phyloP scores from a whole-genome alignment of 2,329 filamentous ascomycete genomes.

The Colletotrichum scovillei region DNA sequence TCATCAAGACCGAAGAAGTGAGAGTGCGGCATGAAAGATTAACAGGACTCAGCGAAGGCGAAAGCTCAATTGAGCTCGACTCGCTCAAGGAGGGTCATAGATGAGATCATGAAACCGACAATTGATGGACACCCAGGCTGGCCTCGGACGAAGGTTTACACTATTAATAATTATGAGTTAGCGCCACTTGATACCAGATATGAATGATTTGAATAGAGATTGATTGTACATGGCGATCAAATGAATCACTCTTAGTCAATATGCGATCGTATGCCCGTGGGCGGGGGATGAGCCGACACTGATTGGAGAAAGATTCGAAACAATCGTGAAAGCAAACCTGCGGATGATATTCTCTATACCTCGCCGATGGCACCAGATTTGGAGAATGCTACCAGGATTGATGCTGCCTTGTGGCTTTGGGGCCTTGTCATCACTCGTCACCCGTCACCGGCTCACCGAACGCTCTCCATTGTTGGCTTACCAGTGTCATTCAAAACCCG shows the following conservation, averaged over 20 bases:
- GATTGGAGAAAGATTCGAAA: too few species aligned
- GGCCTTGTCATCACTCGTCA: too few species aligned
- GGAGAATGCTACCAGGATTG: neutral
- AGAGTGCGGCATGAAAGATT: constrained; percentile 39
- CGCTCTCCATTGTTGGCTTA: too few species aligned
- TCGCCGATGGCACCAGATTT: neutral
- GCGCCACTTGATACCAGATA: neutral
- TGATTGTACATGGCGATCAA: too few species aligned
- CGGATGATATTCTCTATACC: neutral
- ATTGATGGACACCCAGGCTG: neutral
- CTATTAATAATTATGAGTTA: neutral
- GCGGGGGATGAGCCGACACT: too few species aligned
- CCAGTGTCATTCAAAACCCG: too few species aligned
- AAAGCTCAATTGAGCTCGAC: constrained; percentile 37
- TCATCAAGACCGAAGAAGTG: constrained; percentile 46
- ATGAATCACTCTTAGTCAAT: too few species aligned
- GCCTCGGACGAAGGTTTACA: neutral
- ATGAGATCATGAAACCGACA: neutral
- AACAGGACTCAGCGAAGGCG: neutral
- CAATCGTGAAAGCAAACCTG: neutral
- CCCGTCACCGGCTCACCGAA: too few species aligned
- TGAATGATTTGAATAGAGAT: neutral
- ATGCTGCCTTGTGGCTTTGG: neutral
- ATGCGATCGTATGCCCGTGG: too few species aligned
- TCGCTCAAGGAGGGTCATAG: neutral